These are phyloP conservation scores for Penicillium hesseltinei DNA, from an alignment of 2,329 filamentous ascomycete species.

Conservation along the genomic window DNA sequence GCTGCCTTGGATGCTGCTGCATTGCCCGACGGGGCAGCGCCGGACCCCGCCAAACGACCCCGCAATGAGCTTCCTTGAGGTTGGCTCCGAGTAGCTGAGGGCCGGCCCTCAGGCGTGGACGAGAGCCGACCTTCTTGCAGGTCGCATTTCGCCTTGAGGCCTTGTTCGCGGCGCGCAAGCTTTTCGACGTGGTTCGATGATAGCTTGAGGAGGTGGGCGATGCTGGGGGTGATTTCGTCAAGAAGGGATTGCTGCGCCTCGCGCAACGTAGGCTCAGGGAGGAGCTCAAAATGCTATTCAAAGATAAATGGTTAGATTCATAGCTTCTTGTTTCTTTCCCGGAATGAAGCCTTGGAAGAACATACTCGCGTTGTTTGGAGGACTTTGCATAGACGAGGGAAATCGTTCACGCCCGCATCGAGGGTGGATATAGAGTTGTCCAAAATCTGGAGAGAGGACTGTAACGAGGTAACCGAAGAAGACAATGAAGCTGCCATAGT, in stretches of 20 bases:
- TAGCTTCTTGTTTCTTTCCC: not conserved
- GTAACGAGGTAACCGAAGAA: slow-evolving; percentile 60
- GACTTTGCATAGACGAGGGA: slow-evolving; percentile 61
- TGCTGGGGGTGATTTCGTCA: slow-evolving; percentile 85
- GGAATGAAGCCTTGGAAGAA: not conserved
- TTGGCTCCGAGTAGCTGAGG: slow-evolving; percentile 20
- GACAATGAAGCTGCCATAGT: slow-evolving; percentile 51
- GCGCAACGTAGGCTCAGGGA: slow-evolving; percentile 78
- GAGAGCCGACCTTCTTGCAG: slow-evolving; percentile 72
- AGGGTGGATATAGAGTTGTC: slow-evolving; percentile 63
- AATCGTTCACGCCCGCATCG: slow-evolving; percentile 62
- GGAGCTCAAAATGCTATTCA: slow-evolving; percentile 81
- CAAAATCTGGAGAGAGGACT: slow-evolving; percentile 60
- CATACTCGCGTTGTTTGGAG: slow-evolving; percentile 61
- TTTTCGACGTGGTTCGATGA: slow-evolving; percentile 82
- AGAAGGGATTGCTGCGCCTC: slow-evolving; percentile 80
- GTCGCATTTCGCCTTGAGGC: slow-evolving; percentile 76
- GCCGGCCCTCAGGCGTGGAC: slow-evolving; percentile 38
- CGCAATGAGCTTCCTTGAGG: slow-evolving; percentile 21
- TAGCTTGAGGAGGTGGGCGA: slow-evolving; percentile 72
- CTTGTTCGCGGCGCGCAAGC: slow-evolving; percentile 77
- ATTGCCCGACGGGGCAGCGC: slow-evolving; percentile 27
- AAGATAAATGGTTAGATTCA: not conserved
- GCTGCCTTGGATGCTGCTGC: slow-evolving; percentile 46
- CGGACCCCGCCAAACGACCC: slow-evolving; percentile 27